Base-by-base conservation (phyloP, 2,329 filamentous ascomycete species). In the Arthrobotrys conoides region DNA sequence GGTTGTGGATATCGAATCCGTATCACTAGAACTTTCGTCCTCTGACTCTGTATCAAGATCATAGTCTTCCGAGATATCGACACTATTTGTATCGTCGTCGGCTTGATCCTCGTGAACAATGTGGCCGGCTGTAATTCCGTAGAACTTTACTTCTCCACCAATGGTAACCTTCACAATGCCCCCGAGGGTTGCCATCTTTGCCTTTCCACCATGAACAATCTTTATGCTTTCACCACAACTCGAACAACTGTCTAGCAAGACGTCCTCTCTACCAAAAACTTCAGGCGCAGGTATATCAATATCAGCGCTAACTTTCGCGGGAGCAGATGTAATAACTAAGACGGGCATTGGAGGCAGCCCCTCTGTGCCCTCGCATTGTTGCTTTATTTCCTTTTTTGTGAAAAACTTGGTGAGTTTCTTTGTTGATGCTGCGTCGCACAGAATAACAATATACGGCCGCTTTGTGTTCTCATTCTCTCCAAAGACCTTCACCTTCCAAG, bases 371-470 rank as follows among this genome's bases (percentile, higher is more conserved):
- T 76, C 65, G 24, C 65, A 76, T 53, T 76, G 71, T 51, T 76
- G 59, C 33, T 49, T 76, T 1, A 76, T 57, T 33, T 76, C 71
- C 20, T 70, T 76, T 48, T 64, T 76, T 18, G 77, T 68, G 70
- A 82, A 82, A 46, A 82, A 82, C n/a, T 70, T 75, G 63, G 63
- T 59, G 18, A 80, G 61, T n/a, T 70, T 79, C 41, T 73, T 80
- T 0, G 66, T 53, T 1, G 78, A 72, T 16, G 70, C 71, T 24
- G 70, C 44, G 22, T 80, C 76, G 76, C 82, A 82, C 6, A 80
- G 75, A 5, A 82, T 78, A 46, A 82, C 80, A 10, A 82, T 76
- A 57, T 80, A 81, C 14, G 81, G 81, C 41, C 70, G 73, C 33
- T 80, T 80, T n/a, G 71, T 79, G 22, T 55, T 59, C 46, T 81